phyloP scores from a whole-genome alignment of 1,284 basidiomycete genomes.

The Neonothopanus nambi region DNA sequence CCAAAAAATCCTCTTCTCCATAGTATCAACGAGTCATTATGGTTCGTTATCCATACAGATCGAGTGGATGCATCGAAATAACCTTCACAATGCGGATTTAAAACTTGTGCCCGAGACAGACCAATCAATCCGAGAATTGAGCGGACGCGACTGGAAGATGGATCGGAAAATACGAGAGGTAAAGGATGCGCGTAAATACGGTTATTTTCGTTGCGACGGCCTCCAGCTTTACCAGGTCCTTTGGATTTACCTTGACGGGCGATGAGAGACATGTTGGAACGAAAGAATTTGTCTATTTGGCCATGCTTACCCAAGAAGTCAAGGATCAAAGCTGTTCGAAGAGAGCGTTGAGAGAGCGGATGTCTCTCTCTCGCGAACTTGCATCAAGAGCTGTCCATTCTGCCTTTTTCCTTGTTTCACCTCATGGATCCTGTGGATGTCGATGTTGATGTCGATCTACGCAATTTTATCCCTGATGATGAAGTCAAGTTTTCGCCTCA shows the following conservation, averaged over 20 bases:
- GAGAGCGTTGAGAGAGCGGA: too few species aligned
- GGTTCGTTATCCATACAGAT: conserved; percentile 78
- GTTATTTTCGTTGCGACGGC: conserved; percentile 61
- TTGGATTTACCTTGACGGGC: conserved; percentile 13
- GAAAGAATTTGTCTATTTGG: too few species aligned
- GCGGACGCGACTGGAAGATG: conserved; percentile 36
- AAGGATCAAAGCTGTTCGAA: too few species aligned
- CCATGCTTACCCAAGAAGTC: too few species aligned
- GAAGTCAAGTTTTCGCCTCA: too few species aligned
- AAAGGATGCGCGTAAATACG: conserved; percentile 65
- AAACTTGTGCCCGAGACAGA: conserved; percentile 35
- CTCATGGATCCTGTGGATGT: too few species aligned
- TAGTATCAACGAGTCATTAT: conserved; percentile 63
- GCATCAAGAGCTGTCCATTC: too few species aligned
- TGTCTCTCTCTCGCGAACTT: too few species aligned
- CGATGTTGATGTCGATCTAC: too few species aligned
- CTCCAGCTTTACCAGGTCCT: conserved; percentile 49
- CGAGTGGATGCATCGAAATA: conserved; percentile 71
- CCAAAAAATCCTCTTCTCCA: conserved; percentile 97
- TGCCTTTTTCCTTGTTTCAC: too few species aligned
- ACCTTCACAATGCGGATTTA: conserved; percentile 57
- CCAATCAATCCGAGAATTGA: conserved; percentile 57
- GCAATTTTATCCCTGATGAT: too few species aligned
- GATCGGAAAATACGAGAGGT: conserved; percentile 54
- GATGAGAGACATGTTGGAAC: conserved; percentile 1